Conservation (phyloP, 2,329 filamentous ascomycete species). For the Ascochyta lentis region DNA sequence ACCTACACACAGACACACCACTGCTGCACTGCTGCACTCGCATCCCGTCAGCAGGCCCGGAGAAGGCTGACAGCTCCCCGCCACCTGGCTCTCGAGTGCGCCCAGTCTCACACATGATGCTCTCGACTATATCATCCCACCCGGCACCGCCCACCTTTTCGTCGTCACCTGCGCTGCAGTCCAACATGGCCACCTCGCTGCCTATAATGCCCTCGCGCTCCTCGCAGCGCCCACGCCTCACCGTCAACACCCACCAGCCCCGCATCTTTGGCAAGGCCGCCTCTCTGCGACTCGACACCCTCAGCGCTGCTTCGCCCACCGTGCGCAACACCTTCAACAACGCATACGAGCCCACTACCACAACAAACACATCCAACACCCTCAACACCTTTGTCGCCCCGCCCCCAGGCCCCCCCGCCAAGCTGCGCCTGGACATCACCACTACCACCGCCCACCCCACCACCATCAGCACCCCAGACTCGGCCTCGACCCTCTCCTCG, state of each 20-base stretch:
- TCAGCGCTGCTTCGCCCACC: constrained; percentile 66
- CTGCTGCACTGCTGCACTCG: not conserved
- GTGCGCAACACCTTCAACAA: constrained; percentile 68
- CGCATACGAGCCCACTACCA: constrained; percentile 55
- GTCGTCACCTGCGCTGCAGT: constrained; percentile 38
- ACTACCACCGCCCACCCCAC: constrained; percentile 32
- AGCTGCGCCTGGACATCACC: constrained; percentile 44
- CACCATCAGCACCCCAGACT: constrained; percentile 43
- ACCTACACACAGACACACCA: not conserved
- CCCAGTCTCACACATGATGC: constrained; percentile 42
- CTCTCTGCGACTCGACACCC: constrained; percentile 60
- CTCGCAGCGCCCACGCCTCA: constrained; percentile 62
- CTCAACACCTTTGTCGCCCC: constrained; percentile 26
- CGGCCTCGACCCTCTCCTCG: constrained; percentile 49
- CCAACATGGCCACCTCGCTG: constrained; percentile 54
- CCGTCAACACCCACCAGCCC: constrained; percentile 62
- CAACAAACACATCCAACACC: constrained; percentile 14
- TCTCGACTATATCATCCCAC: constrained; percentile 45
- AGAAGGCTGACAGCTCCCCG: constrained; percentile 16
- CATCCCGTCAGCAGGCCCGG: constrained; percentile 9
- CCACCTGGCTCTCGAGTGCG: constrained; percentile 10
- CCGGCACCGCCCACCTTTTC: constrained; percentile 36
- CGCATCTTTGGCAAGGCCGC: constrained; percentile 61
- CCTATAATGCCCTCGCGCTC: constrained; percentile 49
- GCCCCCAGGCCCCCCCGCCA: constrained; percentile 35